A percentile compares a stretch with the other conserved stretches of the same genome.
phyloP scores from a whole-genome alignment of 768 basidiomycete species.

The Collybia sp. region DNA sequence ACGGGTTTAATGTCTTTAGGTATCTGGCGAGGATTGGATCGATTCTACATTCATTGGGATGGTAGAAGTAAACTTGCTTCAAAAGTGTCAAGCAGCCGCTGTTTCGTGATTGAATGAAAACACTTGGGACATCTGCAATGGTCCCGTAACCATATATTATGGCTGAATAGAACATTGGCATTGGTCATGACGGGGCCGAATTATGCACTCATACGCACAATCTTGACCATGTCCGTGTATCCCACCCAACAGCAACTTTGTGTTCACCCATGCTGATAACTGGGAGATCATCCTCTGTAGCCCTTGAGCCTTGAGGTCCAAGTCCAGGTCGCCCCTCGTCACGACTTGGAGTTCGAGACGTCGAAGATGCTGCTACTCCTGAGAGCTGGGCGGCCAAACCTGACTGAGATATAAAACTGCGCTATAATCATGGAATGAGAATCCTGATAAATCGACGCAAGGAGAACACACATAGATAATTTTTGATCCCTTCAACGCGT shows the following conservation, averaged over 20 bases:
- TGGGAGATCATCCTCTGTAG: slow-evolving; percentile 39
- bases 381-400: slow-evolving; percentile 7
- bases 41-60: not conserved
- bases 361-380: slow-evolving; percentile 16
- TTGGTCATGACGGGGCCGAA: not conserved
- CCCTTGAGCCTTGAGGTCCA: slow-evolving; percentile 16
- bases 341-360: slow-evolving; percentile 5
- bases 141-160: slow-evolving; percentile 88
- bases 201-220: slow-evolving; percentile 48
- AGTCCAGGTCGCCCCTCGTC: slow-evolving; percentile 5
- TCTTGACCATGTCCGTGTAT: slow-evolving; percentile 64
- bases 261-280: slow-evolving; percentile 50
- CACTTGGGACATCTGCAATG: slow-evolving; percentile 88
- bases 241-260: slow-evolving; percentile 71
- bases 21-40: slow-evolving; percentile 44
- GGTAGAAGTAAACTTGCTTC: slow-evolving; percentile 41
- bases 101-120: slow-evolving; percentile 86
- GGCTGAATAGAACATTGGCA: slow-evolving; percentile 39
- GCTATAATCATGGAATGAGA: too few species aligned
- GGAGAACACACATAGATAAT: too few species aligned
- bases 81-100: slow-evolving; percentile 84
- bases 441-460: too few species aligned
- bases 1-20: slow-evolving; percentile 67
- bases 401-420: not conserved
- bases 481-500: too few species aligned